Evolutionary conservation across 2,329 filamentous ascomycete species (phyloP).

Genomic region (Pestalotiopsis sp.): DNA sequence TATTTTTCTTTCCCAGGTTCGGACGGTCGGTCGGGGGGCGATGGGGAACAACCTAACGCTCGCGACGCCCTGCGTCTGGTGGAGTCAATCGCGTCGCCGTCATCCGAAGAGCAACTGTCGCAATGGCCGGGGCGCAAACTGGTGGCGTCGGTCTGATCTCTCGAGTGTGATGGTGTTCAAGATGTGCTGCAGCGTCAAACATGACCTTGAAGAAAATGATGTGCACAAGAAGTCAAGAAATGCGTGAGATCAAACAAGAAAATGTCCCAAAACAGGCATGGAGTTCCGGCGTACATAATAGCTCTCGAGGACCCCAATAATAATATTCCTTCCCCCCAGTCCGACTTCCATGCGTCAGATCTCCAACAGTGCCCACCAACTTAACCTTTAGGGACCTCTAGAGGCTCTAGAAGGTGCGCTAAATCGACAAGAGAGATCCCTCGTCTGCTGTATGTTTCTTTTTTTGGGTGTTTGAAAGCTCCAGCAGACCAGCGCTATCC

Average conservation of each 20-base stretch:
- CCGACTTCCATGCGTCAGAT: neutral
- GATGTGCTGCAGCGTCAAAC: neutral
- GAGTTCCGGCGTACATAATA: neutral
- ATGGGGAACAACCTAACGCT: neutral
- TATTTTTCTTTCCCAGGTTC: neutral
- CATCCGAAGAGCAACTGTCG: slow-evolving; percentile 3
- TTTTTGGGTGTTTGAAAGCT: neutral
- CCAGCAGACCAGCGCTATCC: neutral
- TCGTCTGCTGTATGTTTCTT: neutral
- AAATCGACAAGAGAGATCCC: neutral
- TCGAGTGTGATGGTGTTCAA: too few relatives aligned
- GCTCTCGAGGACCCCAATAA: neutral
- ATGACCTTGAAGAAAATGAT: neutral
- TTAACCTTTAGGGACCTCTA: neutral
- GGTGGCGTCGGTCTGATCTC: neutral
- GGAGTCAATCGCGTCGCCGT: slow-evolving; percentile 9
- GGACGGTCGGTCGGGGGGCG: neutral
- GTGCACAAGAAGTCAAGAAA: neutral
- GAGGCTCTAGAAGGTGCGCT: neutral
- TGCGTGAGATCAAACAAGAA: neutral
- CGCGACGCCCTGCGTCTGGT: slow-evolving; percentile 9
- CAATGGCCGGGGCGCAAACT: neutral
- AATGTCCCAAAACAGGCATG: neutral
- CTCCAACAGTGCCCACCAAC: neutral
- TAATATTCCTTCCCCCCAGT: neutral